phyloP scores from a whole-genome alignment of 1,139 yeast genomes.

The Magnusiomyces suaveolens region DNA sequence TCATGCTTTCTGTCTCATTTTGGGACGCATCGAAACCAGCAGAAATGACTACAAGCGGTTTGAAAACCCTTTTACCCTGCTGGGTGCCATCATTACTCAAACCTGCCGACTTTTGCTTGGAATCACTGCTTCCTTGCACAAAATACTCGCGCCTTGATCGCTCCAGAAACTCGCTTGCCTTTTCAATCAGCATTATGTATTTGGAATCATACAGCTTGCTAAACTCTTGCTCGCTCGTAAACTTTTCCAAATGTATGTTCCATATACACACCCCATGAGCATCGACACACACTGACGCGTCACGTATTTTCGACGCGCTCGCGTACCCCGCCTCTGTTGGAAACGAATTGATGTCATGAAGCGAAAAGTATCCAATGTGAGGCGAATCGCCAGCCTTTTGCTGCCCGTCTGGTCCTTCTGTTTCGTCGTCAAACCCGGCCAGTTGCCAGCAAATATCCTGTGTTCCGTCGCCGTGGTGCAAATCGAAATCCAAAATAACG shows the following conservation, averaged over 20 bases:
- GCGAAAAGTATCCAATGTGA: slow-evolving; percentile 65
- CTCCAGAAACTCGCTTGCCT: slow-evolving; percentile 57
- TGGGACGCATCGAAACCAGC: slow-evolving; percentile 91
- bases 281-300: slow-evolving; percentile 62
- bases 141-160: slow-evolving; percentile 25
- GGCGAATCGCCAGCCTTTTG: slow-evolving; percentile 9
- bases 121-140: not conserved
- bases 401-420: slow-evolving; percentile 7
- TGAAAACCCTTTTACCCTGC: slow-evolving; percentile 38
- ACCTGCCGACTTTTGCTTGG: too few relatives aligned
- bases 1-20: slow-evolving; percentile 74
- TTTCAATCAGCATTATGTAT: slow-evolving; percentile 52
- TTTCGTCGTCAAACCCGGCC: slow-evolving; percentile 52
- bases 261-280: slow-evolving; percentile 75
- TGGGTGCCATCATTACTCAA: not conserved
- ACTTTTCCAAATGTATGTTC: slow-evolving; percentile 73
- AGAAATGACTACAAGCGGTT: slow-evolving; percentile 61
- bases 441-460: slow-evolving; percentile 83
- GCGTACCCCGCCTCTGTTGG: slow-evolving; percentile 80
- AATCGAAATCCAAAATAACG: slow-evolving; percentile 71
- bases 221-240: slow-evolving; percentile 54
- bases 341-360: slow-evolving; percentile 79
- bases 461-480: slow-evolving; percentile 90
- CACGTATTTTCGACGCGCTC: slow-evolving; percentile 56
- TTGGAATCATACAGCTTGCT: slow-evolving; percentile 51